Percentiles rank a stretch among this genome's conserved stretches.
These are phyloP conservation scores for Aspergillus sp. DNA, from an alignment of 2,329 filamentous ascomycete genomes.

Conservation along the genomic window DNA sequence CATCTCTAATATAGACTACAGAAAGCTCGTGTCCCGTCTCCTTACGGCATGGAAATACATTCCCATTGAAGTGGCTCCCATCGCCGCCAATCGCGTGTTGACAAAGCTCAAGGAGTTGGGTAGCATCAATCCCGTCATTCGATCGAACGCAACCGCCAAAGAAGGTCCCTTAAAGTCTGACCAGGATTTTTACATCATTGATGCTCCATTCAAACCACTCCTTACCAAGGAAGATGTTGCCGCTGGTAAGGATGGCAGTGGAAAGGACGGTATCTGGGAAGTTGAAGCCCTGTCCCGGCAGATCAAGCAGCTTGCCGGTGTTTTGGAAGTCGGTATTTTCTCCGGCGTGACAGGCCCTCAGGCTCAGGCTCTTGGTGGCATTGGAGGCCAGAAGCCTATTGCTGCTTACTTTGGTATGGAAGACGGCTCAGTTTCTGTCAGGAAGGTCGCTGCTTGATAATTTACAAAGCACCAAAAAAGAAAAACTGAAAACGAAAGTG, in stretches of 20 bases:
- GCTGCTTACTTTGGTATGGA: conserved; percentile 94
- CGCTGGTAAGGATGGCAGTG: conserved; percentile 47
- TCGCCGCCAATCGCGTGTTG: conserved; percentile 74
- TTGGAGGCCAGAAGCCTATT: conserved; percentile 82
- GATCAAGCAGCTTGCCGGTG: conserved; percentile 78
- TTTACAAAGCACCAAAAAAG: background rate
- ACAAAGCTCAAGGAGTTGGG: conserved; percentile 68
- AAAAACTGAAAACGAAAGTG: background rate
- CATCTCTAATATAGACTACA: conserved; percentile 62
- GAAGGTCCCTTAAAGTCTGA: conserved; percentile 81
- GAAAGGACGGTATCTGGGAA: conserved; percentile 69
- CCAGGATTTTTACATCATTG: conserved; percentile 84
- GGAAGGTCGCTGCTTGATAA: conserved; percentile 30
- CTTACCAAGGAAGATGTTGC: conserved; percentile 57
- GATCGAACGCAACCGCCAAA: conserved; percentile 69
- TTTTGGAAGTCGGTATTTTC: conserved; percentile 90
- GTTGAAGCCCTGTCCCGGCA: conserved; percentile 67
- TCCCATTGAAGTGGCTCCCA: conserved; percentile 88
- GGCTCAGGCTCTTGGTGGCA: conserved; percentile 54
- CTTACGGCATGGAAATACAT: conserved; percentile 74
- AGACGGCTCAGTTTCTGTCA: conserved; percentile 62
- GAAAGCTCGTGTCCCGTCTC: conserved; percentile 77
- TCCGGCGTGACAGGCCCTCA: conserved; percentile 73
- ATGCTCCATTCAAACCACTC: conserved; percentile 79
- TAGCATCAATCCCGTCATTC: conserved; percentile 63